Evolutionary conservation across 768 basidiomycete genomes (phyloP).

Genomic region (Tylopilus felleus): DNA sequence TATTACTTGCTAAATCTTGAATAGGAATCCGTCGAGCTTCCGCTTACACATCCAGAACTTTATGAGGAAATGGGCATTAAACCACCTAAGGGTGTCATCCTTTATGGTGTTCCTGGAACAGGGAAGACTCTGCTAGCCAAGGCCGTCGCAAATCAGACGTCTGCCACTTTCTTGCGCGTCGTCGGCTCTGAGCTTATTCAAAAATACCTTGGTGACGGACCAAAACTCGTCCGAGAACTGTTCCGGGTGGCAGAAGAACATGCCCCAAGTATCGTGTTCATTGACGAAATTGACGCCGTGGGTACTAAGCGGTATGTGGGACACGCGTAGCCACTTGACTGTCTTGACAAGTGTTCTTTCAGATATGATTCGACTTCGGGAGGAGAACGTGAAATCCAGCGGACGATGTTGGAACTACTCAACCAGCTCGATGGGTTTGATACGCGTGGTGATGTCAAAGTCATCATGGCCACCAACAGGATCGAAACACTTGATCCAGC

Average conservation of each 20-base stretch:
- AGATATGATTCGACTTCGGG: constrained; percentile 99
- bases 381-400: constrained; percentile 98
- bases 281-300: constrained; percentile 98
- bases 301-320: constrained; percentile 89
- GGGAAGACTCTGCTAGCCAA: constrained; percentile 98
- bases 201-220: constrained; percentile 98
- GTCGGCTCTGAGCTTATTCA: constrained; percentile 98
- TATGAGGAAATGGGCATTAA: constrained; percentile 99
- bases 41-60: constrained; percentile 94
- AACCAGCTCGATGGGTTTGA: constrained; percentile 99
- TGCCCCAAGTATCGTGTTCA: constrained; percentile 98
- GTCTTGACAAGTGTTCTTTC: constrained; percentile 1
- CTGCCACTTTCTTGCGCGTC: constrained; percentile 95
- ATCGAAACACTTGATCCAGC: constrained; percentile 98
- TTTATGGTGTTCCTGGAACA: constrained; percentile 97
- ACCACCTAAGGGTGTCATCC: constrained; percentile 99
- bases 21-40: constrained; percentile 96
- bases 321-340: background rate
- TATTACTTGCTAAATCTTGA: background rate
- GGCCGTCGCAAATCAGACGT: constrained; percentile 97
- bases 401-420: constrained; percentile 97
- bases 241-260: constrained; percentile 98
- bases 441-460: constrained; percentile 98
- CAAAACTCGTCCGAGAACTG: constrained; percentile 94
- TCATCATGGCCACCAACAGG: constrained; percentile 99